Evolutionary conservation across 2,329 filamentous ascomycete species (phyloP), one percentile per base, ranked within the genome.

Genomic region (Cladosporium halotolerans): DNA sequence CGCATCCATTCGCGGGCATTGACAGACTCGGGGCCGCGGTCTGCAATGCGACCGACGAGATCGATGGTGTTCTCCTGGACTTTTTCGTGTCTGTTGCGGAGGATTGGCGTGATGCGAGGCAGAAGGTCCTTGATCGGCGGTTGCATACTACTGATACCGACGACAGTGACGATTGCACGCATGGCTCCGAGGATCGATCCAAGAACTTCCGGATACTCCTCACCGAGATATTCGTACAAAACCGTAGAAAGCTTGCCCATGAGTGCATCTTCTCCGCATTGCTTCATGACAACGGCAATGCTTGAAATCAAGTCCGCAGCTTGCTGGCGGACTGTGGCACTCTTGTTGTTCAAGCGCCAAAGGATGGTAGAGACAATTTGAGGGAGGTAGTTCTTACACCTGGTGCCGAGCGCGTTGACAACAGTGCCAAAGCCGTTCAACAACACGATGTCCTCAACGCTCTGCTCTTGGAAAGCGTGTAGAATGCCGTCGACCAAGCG

Each of bases 11-110:
- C 93, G 66, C 93, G 83, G 11, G 93, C 91, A 67, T 96, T 96
- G 68, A 99, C 93, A 58, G 88, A 92, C 72, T 99, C 93, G 1
- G 93, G 91, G 1, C 93, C 95, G 60, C 93, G 88, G 72, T 99
- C 93, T 13, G 95, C 93, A 63, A 99, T 97, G 78, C 93, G 92
- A 53, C 93, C 93, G 16, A 99, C 93, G 2, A 99, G 80, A 69
- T 99, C 93, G 63, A 99, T 97, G 0, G 93, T 97, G 72, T 99
- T 99, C 67, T 99, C 93, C 70, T 99, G 93, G 41, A 99, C 95
- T 73, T 99, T 99, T 68, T 99, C 93, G 74, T 99, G 93, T 59
- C 93, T 87, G 73, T 99, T 99, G 68, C 93, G 89, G 51, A 99
- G 79, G 69, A 99, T 99, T n/a, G 93, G 93, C 1, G 93, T 99